phyloP scores from a whole-genome alignment of 2,329 filamentous ascomycete genomes.

The Microsporum canis region DNA sequence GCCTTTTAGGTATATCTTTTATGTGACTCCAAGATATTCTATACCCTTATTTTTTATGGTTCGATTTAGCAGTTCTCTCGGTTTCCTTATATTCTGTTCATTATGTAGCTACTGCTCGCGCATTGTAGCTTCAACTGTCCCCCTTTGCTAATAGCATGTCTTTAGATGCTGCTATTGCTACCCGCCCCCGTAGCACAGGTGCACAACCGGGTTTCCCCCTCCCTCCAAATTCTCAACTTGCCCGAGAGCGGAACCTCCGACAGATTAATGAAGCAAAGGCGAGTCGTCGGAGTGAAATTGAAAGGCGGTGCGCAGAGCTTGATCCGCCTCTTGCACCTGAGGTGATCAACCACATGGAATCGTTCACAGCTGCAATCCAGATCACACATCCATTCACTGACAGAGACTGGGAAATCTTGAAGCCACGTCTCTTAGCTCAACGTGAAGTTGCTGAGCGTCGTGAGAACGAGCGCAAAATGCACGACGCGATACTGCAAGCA shows the following conservation, averaged over 20 bases:
- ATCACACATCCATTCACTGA: slow-evolving; percentile 58
- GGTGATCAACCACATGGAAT: slow-evolving; percentile 57
- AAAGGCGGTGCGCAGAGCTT: slow-evolving; percentile 55
- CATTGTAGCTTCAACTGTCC: neutral
- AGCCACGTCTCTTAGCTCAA: slow-evolving; percentile 56
- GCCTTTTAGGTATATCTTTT: neutral
- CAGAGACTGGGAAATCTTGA: slow-evolving; percentile 56
- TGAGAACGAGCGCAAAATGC: slow-evolving; percentile 42
- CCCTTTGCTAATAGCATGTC: neutral
- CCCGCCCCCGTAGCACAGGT: neutral
- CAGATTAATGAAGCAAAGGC: slow-evolving; percentile 55
- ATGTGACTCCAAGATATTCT: neutral
- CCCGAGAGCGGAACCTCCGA: slow-evolving; percentile 45
- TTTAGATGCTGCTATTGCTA: neutral
- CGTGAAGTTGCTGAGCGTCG: slow-evolving; percentile 51
- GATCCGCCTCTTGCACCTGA: slow-evolving; percentile 53
- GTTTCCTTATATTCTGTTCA: neutral
- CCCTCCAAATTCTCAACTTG: slow-evolving; percentile 11
- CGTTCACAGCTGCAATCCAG: slow-evolving; percentile 62
- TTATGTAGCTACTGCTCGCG: neutral
- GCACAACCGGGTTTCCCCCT: neutral
- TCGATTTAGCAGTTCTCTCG: neutral
- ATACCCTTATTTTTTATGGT: too few species aligned
- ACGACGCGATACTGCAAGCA: slow-evolving; percentile 34
- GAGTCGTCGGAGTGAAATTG: slow-evolving; percentile 57